Conservation (phyloP, 2,329 filamentous ascomycete genomes). For the Pseudogymnoascus sp. region DNA sequence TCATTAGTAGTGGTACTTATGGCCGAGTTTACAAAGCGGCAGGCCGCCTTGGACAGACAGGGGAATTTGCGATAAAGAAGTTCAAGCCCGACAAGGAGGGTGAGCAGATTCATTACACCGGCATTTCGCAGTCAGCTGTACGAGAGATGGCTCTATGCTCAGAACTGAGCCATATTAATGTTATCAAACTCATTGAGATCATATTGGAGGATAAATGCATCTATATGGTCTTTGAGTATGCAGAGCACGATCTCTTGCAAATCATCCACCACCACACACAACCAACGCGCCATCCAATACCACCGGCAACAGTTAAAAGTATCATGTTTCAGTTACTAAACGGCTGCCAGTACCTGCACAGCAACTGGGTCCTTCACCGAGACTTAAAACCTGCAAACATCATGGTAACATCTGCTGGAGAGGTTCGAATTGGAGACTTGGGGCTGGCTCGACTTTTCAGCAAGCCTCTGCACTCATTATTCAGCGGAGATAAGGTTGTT, state of each 20-base stretch:
- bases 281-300: conserved; percentile 79
- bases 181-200: conserved; percentile 88
- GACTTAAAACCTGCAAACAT: conserved; percentile 98
- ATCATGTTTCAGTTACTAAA: conserved; percentile 96
- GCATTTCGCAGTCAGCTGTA: conserved; percentile 93
- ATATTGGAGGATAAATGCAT: conserved; percentile 98
- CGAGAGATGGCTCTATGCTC: conserved; percentile 97
- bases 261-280: conserved; percentile 97
- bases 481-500: conserved; percentile 93
- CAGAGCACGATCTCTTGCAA: conserved; percentile 92
- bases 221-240: conserved; percentile 99
- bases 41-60: conserved; percentile 63
- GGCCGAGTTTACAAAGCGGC: conserved; percentile 95
- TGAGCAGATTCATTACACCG: conserved; percentile 88
- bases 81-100: conserved; percentile 81
- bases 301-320: conserved; percentile 80
- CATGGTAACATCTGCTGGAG: conserved; percentile 86
- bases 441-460: conserved; percentile 88
- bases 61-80: conserved; percentile 98
- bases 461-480: conserved; percentile 87
- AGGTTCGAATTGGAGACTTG: conserved; percentile 91
- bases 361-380: conserved; percentile 94
- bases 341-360: conserved; percentile 88
- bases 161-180: conserved; percentile 80
- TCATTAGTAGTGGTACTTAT: conserved; percentile 97